Evolutionary conservation across 192 early-diverging fungal genomes (phyloP).

Genomic region (Chytriomyces hyalinus): DNA sequence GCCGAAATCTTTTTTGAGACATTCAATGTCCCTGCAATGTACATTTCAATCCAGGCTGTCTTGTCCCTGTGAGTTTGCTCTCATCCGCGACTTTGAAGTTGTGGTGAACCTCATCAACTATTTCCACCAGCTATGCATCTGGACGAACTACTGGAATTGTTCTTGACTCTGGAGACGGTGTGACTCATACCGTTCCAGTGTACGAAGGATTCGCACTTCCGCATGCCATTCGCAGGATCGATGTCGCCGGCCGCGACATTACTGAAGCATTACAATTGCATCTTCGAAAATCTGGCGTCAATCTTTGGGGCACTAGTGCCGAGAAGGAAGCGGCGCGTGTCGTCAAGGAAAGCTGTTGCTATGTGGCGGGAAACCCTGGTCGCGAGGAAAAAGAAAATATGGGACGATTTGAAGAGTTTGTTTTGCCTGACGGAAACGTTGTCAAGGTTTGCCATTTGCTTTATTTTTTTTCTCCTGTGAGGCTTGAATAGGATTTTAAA

Average conservation of each 20-base stretch:
- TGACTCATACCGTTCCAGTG: conserved; percentile 93
- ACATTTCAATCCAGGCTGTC: conserved; percentile 96
- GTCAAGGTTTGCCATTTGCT: conserved; percentile 3
- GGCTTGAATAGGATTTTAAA: background rate
- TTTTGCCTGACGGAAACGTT: conserved; percentile 39
- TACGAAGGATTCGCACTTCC: conserved; percentile 97
- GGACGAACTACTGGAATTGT: conserved; percentile 98
- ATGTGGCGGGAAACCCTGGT: conserved; percentile 27
- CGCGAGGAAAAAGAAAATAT: conserved; percentile 62
- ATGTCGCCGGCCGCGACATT: conserved; percentile 92
- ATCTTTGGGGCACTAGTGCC: conserved; percentile 64
- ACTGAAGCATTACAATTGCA: conserved; percentile 90
- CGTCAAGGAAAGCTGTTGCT: conserved; percentile 34
- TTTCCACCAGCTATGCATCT: conserved; percentile 78
- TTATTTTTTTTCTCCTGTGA: background rate
- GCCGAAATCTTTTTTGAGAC: conserved; percentile 99
- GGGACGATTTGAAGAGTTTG: conserved; percentile 64
- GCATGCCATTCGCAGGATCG: conserved; percentile 90
- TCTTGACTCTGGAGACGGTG: conserved; percentile 95
- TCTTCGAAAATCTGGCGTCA: conserved; percentile 86
- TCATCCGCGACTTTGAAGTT: background rate
- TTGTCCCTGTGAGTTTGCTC: conserved; percentile 76
- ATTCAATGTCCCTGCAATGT: conserved; percentile 97
- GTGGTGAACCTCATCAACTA: background rate
- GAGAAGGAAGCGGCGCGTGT: conserved; percentile 34